phyloP scores from a whole-genome alignment of 2,329 filamentous ascomycete species.

The Scedosporium apiospermum region DNA sequence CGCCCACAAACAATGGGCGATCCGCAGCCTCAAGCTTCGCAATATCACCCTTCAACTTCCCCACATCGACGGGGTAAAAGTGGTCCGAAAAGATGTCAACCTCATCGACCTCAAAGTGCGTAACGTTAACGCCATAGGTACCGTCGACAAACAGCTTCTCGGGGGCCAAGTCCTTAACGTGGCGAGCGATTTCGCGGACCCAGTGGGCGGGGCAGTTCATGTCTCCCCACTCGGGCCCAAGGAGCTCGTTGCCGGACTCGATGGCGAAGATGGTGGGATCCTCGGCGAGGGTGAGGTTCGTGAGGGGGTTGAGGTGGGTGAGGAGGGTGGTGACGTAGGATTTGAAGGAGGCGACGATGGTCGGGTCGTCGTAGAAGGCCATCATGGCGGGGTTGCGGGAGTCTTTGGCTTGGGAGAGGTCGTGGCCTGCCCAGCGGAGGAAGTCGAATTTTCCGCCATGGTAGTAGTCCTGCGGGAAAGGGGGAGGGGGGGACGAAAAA shows the following conservation, averaged over 20 bases:
- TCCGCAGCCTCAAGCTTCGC: constrained; percentile 1
- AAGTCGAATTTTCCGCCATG: constrained; percentile 40
- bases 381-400: constrained; percentile 27
- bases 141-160: constrained; percentile 36
- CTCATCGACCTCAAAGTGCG: constrained; percentile 29
- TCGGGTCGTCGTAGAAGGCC: constrained; percentile 35
- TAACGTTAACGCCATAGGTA: constrained; percentile 36
- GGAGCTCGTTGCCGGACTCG: constrained; percentile 39
- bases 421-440: constrained; percentile 32
- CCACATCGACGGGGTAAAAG: constrained; percentile 32
- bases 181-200: constrained; percentile 29
- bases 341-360: constrained; percentile 33
- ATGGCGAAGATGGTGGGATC: constrained; percentile 40
- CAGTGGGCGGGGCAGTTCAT: constrained; percentile 31
- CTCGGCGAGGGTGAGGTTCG: constrained; percentile 33
- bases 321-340: constrained; percentile 32
- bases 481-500: not conserved
- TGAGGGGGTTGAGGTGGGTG: constrained; percentile 35
- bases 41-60: constrained; percentile 20
- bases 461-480: constrained; percentile 30
- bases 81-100: constrained; percentile 39
- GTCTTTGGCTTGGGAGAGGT: constrained; percentile 12
- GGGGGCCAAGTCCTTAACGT: constrained; percentile 32
- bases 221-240: constrained; percentile 31
- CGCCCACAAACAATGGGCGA: constrained; percentile 31